Percentiles rank a stretch among this genome's conserved stretches.
These are phyloP conservation scores for Hypomontagnella monticulosa DNA, from an alignment of 495 filamentous ascomycete species.

Conservation along the genomic window DNA sequence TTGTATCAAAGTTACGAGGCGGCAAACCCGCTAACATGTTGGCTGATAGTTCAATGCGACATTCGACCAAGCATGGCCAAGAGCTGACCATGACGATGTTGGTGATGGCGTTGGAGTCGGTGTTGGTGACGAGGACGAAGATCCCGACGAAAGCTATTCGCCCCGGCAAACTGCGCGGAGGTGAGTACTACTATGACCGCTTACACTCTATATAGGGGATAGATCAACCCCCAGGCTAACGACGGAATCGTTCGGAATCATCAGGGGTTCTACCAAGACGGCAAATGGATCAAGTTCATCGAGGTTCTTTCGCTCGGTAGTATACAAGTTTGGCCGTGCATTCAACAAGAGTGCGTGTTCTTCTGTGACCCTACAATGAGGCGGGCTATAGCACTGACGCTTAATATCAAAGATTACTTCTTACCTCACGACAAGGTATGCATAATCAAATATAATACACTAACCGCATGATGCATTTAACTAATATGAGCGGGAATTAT, in stretches of 20 bases:
- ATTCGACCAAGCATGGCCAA: constrained; percentile 22
- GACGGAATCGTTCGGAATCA: constrained; percentile 15
- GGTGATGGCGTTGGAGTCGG: constrained; percentile 9
- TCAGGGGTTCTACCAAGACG: constrained; percentile 29
- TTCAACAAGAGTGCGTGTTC: constrained; percentile 34
- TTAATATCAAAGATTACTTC: constrained; percentile 29
- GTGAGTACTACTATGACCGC: constrained; percentile 10
- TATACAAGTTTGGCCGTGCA: constrained; percentile 39
- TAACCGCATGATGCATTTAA: not conserved
- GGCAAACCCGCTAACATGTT: not conserved
- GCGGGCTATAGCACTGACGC: constrained; percentile 21
- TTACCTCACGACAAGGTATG: constrained; percentile 39
- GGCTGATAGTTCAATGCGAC: constrained; percentile 28
- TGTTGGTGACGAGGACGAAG: constrained; percentile 18
- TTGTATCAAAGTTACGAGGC: too few relatives aligned
- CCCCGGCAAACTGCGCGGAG: constrained; percentile 21
- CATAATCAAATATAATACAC: not conserved
- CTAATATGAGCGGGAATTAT: constrained; percentile 11
- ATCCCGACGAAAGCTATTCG: constrained; percentile 19
- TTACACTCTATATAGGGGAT: not conserved
- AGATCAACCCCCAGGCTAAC: constrained; percentile 11
- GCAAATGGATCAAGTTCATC: constrained; percentile 32
- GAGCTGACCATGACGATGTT: constrained; percentile 14
- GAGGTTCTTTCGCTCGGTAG: constrained; percentile 39
- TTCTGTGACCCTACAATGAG: constrained; percentile 1